Percentiles rank a stretch among this genome's conserved stretches.
Conservation (phyloP, 1,284 basidiomycete genomes). For the Papiliotrema nemorosa region DNA sequence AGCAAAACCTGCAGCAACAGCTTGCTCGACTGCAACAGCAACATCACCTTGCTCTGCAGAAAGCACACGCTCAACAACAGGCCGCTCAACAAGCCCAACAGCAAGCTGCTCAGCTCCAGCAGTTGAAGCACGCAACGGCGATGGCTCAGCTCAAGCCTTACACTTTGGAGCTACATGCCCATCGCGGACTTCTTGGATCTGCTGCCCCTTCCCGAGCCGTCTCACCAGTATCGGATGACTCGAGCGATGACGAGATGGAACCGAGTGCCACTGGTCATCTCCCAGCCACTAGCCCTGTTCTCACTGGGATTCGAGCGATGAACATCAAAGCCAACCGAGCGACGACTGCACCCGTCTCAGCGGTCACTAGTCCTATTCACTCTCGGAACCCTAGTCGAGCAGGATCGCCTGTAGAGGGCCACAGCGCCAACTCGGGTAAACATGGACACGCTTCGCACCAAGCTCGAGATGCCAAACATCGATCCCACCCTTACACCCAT, state of each 20-base stretch:
- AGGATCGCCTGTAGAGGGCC: conserved; percentile 40
- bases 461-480: conserved; percentile 45
- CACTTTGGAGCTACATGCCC: conserved; percentile 38
- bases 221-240: conserved; percentile 42
- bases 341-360: conserved; percentile 45
- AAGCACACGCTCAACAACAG: conserved; percentile 7
- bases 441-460: conserved; percentile 45
- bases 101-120: conserved; percentile 3
- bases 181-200: conserved; percentile 28
- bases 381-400: conserved; percentile 41
- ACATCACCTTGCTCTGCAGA: conserved; percentile 32
- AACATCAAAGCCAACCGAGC: conserved; percentile 43
- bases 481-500: conserved; percentile 44
- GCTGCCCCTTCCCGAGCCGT: conserved; percentile 41
- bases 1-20: conserved; percentile 36
- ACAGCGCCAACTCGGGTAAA: conserved; percentile 46
- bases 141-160: conserved; percentile 34
- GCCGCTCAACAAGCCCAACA: conserved; percentile 3
- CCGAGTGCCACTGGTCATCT: conserved; percentile 8
- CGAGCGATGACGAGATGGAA: conserved; percentile 43
- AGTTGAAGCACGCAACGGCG: neutral
- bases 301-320: conserved; percentile 68
- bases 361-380: conserved; percentile 36
- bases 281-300: conserved; percentile 69
- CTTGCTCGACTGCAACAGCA: conserved; percentile 39